phyloP scores from a whole-genome alignment of 257 asterid species.

The Buddleja alternifolia region DNA sequence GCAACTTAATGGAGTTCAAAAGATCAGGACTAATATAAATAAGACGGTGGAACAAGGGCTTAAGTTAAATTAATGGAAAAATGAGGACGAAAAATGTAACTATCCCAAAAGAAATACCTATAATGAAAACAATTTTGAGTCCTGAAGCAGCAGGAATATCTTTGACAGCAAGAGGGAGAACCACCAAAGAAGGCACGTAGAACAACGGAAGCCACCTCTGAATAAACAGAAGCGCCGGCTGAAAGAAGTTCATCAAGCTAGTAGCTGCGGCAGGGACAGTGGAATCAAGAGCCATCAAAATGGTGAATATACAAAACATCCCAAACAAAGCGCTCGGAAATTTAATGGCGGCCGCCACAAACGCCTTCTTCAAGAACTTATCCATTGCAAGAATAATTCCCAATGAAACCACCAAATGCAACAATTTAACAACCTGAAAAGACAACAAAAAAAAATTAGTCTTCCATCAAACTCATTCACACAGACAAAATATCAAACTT shows the following conservation, averaged over 20 bases:
- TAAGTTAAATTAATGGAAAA: too few species aligned
- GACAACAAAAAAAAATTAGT: background rate
- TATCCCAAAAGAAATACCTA: slow-evolving; percentile 45
- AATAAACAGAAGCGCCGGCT: slow-evolving; percentile 92
- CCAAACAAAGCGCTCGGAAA: slow-evolving; percentile 97
- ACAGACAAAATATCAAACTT: background rate
- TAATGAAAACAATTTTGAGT: slow-evolving; percentile 67
- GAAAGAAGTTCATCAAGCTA: slow-evolving; percentile 78
- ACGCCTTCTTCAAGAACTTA: slow-evolving; percentile 73
- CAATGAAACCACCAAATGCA: slow-evolving; percentile 83
- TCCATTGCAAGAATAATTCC: slow-evolving; percentile 85
- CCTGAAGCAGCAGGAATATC: slow-evolving; percentile 97
- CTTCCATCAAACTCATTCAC: background rate
- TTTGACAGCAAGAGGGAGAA: slow-evolving; percentile 85
- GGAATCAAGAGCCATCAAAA: slow-evolving; percentile 72
- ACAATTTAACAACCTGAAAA: slow-evolving; percentile 60
- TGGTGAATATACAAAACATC: slow-evolving; percentile 89
- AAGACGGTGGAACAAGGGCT: too few species aligned
- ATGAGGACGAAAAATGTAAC: too few species aligned
- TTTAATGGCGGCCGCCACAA: slow-evolving; percentile 83
- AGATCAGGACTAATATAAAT: too few species aligned
- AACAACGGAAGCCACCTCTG: slow-evolving; percentile 99
- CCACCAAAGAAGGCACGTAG: slow-evolving; percentile 93
- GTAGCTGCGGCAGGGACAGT: slow-evolving; percentile 77
- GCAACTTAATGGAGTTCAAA: too few species aligned